These are phyloP conservation scores for Talaromyces sp. DNA, from an alignment of 2,329 filamentous ascomycete genomes.

Conservation along the genomic window DNA sequence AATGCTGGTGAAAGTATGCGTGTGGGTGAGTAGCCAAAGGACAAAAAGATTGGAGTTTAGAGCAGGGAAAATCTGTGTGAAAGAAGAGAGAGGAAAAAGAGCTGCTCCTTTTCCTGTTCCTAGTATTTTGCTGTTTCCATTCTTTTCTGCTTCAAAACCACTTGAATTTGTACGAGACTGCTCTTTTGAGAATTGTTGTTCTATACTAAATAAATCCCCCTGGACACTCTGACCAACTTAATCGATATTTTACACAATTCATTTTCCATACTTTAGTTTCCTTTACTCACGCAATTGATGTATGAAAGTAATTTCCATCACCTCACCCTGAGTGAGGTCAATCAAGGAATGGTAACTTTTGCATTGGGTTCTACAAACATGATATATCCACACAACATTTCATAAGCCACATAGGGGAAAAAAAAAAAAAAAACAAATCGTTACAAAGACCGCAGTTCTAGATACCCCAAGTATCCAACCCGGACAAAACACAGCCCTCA, in stretches of 20 bases:
- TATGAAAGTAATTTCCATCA: too few relatives aligned
- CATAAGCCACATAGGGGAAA: slow-evolving; percentile 14
- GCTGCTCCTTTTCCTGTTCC: neutral
- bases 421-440: slow-evolving; percentile 17
- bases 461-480: slow-evolving; percentile 50
- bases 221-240: slow-evolving; percentile 5
- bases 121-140: neutral
- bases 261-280: neutral
- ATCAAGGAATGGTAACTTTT: neutral
- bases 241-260: slow-evolving; percentile 5
- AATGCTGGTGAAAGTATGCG: slow-evolving; percentile 16
- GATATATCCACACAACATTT: neutral
- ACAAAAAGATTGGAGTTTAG: slow-evolving; percentile 24
- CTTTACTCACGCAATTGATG: neutral
- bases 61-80: slow-evolving; percentile 32
- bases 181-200: slow-evolving; percentile 6
- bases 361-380: neutral
- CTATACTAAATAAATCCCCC: slow-evolving; percentile 5
- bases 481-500: slow-evolving; percentile 61
- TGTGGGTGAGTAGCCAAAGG: slow-evolving; percentile 1
- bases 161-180: slow-evolving; percentile 2
- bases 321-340: too few relatives aligned
- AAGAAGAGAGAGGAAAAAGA: slow-evolving; percentile 6
- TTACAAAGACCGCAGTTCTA: neutral
- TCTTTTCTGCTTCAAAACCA: neutral